A percentile compares a stretch with the other conserved stretches of the same genome.
Evolutionary conservation across 2,329 filamentous ascomycete genomes (phyloP).

Genomic region (Neurospora crassa): DNA sequence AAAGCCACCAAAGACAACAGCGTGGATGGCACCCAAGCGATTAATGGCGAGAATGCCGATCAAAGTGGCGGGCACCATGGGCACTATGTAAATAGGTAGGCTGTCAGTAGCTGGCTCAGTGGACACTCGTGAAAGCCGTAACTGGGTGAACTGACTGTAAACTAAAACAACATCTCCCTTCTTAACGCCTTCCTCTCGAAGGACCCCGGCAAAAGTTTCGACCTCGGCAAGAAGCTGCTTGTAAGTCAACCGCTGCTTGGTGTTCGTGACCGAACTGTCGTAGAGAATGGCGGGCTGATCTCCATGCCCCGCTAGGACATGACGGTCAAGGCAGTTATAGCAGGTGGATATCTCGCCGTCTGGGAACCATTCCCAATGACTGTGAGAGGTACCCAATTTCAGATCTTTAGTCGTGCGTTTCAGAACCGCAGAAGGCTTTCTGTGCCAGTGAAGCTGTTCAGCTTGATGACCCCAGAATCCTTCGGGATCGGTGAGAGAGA

Average conservation of each 20-base stretch:
- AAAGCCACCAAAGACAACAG: slow-evolving; percentile 91
- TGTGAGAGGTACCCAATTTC: slow-evolving; percentile 50
- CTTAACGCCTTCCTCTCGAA: slow-evolving; percentile 71
- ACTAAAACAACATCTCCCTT: slow-evolving; percentile 82
- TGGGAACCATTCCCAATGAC: slow-evolving; percentile 84
- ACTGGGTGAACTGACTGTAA: slow-evolving; percentile 54
- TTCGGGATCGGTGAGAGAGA: slow-evolving; percentile 59
- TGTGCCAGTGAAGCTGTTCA: slow-evolving; percentile 70
- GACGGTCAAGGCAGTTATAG: slow-evolving; percentile 85
- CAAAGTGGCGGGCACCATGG: slow-evolving; percentile 87
- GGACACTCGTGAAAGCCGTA: not conserved
- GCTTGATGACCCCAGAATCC: slow-evolving; percentile 71
- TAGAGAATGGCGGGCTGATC: slow-evolving; percentile 68
- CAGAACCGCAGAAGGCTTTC: slow-evolving; percentile 56
- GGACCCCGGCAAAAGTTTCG: slow-evolving; percentile 68
- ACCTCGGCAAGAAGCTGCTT: slow-evolving; percentile 67
- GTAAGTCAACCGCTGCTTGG: slow-evolving; percentile 68
- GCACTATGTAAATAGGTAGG: slow-evolving; percentile 47
- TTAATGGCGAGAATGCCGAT: slow-evolving; percentile 75
- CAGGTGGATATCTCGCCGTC: slow-evolving; percentile 83
- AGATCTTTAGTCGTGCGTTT: slow-evolving; percentile 53
- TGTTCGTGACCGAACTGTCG: slow-evolving; percentile 74
- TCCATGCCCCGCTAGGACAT: slow-evolving; percentile 73
- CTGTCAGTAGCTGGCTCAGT: not conserved
- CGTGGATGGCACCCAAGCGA: slow-evolving; percentile 77